Evolutionary conservation across 2,329 filamentous ascomycete genomes (phyloP).

Genomic region (Bertia moriformis): DNA sequence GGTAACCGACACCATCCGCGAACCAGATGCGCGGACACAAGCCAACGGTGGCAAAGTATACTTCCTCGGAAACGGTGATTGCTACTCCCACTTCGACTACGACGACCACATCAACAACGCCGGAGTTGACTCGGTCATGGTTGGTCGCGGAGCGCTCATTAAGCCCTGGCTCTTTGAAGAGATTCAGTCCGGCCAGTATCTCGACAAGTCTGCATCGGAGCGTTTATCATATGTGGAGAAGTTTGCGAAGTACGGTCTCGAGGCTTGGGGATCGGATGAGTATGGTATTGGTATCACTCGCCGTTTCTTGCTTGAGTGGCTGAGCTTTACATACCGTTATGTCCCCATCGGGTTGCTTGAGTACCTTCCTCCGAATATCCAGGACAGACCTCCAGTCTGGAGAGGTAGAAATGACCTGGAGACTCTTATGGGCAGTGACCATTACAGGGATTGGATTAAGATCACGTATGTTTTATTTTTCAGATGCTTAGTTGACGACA

Average conservation of each 20-base stretch:
- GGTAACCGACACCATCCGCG: conserved; percentile 61
- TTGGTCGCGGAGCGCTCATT: conserved; percentile 86
- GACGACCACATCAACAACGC: conserved; percentile 61
- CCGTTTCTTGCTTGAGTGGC: conserved; percentile 85
- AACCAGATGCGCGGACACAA: conserved; percentile 62
- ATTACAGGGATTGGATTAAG: conserved; percentile 98
- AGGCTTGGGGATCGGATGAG: conserved; percentile 93
- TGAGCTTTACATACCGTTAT: conserved; percentile 87
- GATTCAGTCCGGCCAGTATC: conserved; percentile 78
- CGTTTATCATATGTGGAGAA: conserved; percentile 75
- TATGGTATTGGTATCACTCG: conserved; percentile 80
- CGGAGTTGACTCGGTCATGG: conserved; percentile 86
- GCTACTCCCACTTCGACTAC: conserved; percentile 86
- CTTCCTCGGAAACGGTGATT: conserved; percentile 93
- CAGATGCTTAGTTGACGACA: conserved; percentile 1
- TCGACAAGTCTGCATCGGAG: conserved; percentile 86
- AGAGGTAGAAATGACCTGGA: conserved; percentile 78
- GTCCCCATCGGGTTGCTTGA: conserved; percentile 81
- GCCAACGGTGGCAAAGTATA: conserved; percentile 57
- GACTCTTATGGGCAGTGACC: conserved; percentile 76
- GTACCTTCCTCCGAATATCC: conserved; percentile 71
- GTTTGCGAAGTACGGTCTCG: conserved; percentile 78
- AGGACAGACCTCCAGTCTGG: conserved; percentile 78
- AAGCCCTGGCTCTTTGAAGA: conserved; percentile 99
- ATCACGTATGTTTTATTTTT: conserved; percentile 59